A percentile compares a stretch with the other conserved stretches of the same genome.
phyloP scores from a whole-genome alignment of 2,329 filamentous ascomycete genomes.

The Botryotinia globosa region DNA sequence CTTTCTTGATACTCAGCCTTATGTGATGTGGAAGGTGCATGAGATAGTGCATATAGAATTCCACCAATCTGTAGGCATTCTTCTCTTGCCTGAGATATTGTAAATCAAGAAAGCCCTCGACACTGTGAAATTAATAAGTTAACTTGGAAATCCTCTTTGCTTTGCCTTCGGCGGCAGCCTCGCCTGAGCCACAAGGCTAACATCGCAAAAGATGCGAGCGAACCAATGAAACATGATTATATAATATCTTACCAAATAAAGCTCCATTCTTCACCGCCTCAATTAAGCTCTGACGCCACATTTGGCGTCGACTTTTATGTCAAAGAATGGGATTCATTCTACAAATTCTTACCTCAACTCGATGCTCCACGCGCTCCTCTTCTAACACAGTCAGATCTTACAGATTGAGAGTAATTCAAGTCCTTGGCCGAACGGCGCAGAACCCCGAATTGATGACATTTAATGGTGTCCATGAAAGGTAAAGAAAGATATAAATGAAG shows the following conservation, averaged over 20 bases:
- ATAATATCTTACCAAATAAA: not conserved
- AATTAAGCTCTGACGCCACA: not conserved
- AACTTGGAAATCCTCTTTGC: not conserved
- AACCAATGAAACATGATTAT: not conserved
- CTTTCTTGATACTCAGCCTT: not conserved
- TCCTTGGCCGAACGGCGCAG: not conserved
- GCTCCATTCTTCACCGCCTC: not conserved
- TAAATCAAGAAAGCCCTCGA: not conserved
- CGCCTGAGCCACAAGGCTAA: conserved; percentile 9
- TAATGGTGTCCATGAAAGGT: not conserved
- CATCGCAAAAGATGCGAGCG: not conserved
- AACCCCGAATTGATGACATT: not conserved
- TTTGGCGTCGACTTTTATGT: not conserved
- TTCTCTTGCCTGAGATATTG: not conserved
- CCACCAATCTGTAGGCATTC: not conserved
- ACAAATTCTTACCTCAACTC: not conserved
- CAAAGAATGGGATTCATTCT: conserved; percentile 1
- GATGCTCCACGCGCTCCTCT: not conserved
- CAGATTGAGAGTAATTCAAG: not conserved
- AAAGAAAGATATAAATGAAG: not conserved
- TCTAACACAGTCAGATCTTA: not conserved
- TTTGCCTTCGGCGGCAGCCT: not conserved
- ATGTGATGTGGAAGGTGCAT: not conserved
- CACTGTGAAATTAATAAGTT: not conserved
- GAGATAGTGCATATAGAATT: not conserved